Evolutionary conservation across 345 rosid genomes (phyloP).

Genomic region (Eucalyptus tenuipes): DNA sequence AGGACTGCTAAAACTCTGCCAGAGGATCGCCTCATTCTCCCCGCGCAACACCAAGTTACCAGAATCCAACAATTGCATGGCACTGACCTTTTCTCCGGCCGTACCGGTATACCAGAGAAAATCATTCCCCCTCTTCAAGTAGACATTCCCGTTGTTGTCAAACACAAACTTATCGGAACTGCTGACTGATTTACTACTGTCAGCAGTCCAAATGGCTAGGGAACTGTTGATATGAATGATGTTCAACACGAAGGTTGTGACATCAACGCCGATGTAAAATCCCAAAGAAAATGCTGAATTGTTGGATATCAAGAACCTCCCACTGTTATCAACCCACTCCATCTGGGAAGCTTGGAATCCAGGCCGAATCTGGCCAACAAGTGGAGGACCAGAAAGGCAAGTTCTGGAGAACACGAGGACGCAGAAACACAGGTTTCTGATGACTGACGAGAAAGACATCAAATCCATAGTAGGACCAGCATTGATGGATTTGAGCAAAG

Average conservation of each 20-base stretch:
- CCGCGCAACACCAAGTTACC: constrained; percentile 40
- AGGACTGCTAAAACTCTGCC: constrained; percentile 41
- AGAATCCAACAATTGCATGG: constrained; percentile 27
- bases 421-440: not conserved
- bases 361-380: constrained; percentile 18
- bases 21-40: constrained; percentile 1
- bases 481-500: not conserved
- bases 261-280: constrained; percentile 20
- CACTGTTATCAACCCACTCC: constrained; percentile 16
- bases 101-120: constrained; percentile 25
- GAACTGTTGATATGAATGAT: constrained; percentile 11
- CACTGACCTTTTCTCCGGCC: constrained; percentile 5
- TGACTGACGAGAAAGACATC: constrained; percentile 2
- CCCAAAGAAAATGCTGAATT: constrained; percentile 25
- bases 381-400: not conserved
- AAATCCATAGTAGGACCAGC: not conserved
- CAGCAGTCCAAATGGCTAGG: constrained; percentile 32
- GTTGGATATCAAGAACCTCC: constrained; percentile 25
- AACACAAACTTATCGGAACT: constrained; percentile 29
- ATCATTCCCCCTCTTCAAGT: constrained; percentile 9
- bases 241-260: constrained; percentile 8
- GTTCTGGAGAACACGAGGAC: not conserved
- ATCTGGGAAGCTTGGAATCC: constrained; percentile 32
- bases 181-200: constrained; percentile 4
- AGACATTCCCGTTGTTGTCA: constrained; percentile 21